Base-by-base conservation (phyloP, 2,329 filamentous ascomycete genomes). In the Aureobasidium subglaciale region DNA sequence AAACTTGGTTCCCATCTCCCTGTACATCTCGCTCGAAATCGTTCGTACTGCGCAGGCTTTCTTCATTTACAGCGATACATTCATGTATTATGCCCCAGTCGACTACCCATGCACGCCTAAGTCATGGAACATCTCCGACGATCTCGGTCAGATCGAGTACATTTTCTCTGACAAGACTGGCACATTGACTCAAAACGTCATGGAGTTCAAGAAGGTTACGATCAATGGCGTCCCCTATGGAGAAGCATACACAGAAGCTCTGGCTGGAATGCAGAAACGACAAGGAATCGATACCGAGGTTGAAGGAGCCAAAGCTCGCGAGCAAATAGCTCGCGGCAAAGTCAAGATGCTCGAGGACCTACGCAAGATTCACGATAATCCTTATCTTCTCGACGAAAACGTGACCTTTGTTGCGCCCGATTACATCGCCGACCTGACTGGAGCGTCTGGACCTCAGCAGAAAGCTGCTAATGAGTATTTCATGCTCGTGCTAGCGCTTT, bases 131-230 rank as follows among this genome's bases (percentile, higher is more conserved):
- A 97, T 99, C 49, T 97, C 92, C 1, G 93, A 99, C 67, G 95
- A 99, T 65, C 79, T 99, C 43, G 93, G 93, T 11, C 93, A 99
- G 72, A 96, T 99, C 60, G 93, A 97, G 72, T 99, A 97, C 75
- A 96, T 99, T 62, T 99, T 99, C 71, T 96, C 89, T 0, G 89
- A 95, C 77, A 95, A 95, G 73, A 95, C 89, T 0, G 89, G 89
- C 57, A 95, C 89, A 2, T 74, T 95, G 61, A 95, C 89, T 0
- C 89, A 95, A 65, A 95, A 95, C 68, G 87, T 95, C 53, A 95
- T 95, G 93, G 95, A 99, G 70, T 99, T 97, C 81, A 99, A 97
- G 72, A 99, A 99, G 72, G 90, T 87, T 55, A 95, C 91, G 0
- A 86, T 99, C 71, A 97, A 97, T 65, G 92, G 92, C n/a, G 82